phyloP scores from a whole-genome alignment of 306 rosid species.

The Trichosanthes cucumerina region DNA sequence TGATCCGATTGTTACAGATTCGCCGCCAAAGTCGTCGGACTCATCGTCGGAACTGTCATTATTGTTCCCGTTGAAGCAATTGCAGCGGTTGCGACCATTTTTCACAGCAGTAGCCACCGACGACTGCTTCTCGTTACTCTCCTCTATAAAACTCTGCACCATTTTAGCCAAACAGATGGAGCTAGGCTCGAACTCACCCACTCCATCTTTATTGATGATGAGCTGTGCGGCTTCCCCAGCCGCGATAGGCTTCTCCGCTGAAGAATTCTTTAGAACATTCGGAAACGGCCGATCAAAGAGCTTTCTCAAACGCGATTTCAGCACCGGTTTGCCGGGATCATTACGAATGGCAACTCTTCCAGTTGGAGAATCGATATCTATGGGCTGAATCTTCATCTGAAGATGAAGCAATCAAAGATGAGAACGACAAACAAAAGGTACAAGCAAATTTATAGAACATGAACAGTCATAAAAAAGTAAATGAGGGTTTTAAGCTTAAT shows the following conservation, averaged over 20 bases:
- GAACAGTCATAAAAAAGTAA: background rate
- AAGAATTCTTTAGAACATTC: slow-evolving; percentile 41
- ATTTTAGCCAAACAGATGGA: slow-evolving; percentile 75
- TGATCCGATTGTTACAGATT: slow-evolving; percentile 41
- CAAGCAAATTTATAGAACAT: background rate
- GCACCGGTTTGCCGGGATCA: slow-evolving; percentile 56
- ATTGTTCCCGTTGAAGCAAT: slow-evolving; percentile 75
- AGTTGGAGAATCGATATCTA: slow-evolving; percentile 48
- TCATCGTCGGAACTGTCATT: slow-evolving; percentile 93
- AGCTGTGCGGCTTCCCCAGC: slow-evolving; percentile 12
- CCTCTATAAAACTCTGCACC: slow-evolving; percentile 92
- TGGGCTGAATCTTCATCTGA: slow-evolving; percentile 92
- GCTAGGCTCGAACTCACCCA: slow-evolving; percentile 65
- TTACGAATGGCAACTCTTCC: slow-evolving; percentile 34
- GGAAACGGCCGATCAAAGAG: slow-evolving; percentile 82
- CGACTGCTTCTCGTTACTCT: slow-evolving; percentile 47
- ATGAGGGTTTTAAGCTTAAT: background rate
- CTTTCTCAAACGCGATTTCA: slow-evolving; percentile 67
- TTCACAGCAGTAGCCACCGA: slow-evolving; percentile 24
- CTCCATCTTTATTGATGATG: slow-evolving; percentile 25
- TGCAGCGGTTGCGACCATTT: slow-evolving; percentile 72
- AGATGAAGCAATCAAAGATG: slow-evolving; percentile 25
- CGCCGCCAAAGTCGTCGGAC: slow-evolving; percentile 46
- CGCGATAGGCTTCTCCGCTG: slow-evolving; percentile 36
- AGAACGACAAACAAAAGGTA: background rate